Percentiles rank a stretch among this genome's conserved stretches.
Conservation (phyloP, 108 stramenopile species). For the Schizochytrium sp. region DNA sequence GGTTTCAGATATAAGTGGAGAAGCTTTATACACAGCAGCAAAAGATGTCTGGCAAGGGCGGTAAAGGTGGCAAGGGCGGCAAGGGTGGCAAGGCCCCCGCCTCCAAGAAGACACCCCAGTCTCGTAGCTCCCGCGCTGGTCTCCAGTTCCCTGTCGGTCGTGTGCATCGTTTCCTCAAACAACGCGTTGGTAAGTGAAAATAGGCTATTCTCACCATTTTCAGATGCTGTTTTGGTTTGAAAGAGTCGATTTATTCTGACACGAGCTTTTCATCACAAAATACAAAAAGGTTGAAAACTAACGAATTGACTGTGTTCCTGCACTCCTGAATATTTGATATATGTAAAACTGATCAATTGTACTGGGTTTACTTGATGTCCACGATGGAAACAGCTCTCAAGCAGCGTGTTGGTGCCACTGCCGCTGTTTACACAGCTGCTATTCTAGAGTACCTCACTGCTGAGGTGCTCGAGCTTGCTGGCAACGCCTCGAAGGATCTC, state of each 20-base stretch:
- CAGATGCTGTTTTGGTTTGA: neutral
- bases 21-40: no score
- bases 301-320: no score
- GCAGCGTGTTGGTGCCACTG: conserved; percentile 98
- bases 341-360: no score
- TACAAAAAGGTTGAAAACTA: no score
- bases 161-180: conserved; percentile 98
- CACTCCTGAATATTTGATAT: no score
- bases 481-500: conserved; percentile 99
- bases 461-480: conserved; percentile 95
- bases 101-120: conserved; percentile 97
- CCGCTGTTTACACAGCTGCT: conserved; percentile 99
- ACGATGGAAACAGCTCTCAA: conserved; percentile 39
- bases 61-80: conserved; percentile 98
- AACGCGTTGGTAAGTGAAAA: conserved; percentile 81
- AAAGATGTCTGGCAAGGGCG: conserved; percentile 82
- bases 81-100: conserved; percentile 99
- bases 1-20: no score
- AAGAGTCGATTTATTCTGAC: no score
- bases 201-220: neutral
- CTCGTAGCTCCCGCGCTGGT: conserved; percentile 96
- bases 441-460: conserved; percentile 99
- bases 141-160: conserved; percentile 98
- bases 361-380: neutral
- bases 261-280: no score